A percentile compares a stretch with the other conserved stretches of the same genome.
Conservation (phyloP, 108 stramenopile genomes). For the Cyclotella kingstonii region DNA sequence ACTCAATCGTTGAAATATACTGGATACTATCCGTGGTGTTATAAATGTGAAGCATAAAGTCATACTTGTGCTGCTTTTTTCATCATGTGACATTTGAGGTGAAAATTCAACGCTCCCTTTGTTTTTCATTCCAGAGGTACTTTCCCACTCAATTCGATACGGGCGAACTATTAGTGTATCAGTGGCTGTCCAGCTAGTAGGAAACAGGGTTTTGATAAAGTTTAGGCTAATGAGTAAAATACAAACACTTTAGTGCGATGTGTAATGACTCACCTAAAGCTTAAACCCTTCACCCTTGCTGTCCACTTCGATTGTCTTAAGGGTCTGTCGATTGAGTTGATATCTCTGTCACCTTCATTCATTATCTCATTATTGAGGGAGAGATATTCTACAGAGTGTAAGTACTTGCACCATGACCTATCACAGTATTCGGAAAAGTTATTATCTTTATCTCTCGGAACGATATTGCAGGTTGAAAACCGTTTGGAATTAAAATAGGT, state of each 20-base stretch:
- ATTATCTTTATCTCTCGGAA: neutral
- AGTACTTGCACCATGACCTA: constrained; percentile 67
- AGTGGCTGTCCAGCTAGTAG: constrained; percentile 64
- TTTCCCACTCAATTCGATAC: constrained; percentile 66
- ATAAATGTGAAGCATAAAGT: constrained; percentile 59
- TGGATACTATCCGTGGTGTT: constrained; percentile 54
- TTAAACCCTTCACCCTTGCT: constrained; percentile 55
- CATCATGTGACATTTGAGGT: neutral
- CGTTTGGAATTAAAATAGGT: neutral
- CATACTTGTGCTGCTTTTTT: constrained; percentile 48
- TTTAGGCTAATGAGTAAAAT: neutral
- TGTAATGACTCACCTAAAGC: constrained; percentile 40
- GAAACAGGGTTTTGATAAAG: too few species aligned
- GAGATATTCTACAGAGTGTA: constrained; percentile 65
- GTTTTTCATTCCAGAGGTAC: constrained; percentile 70
- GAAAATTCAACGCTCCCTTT: constrained; percentile 52
- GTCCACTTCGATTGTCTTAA: constrained; percentile 67
- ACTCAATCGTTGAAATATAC: constrained; percentile 52
- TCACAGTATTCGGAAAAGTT: constrained; percentile 19
- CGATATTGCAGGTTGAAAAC: neutral
- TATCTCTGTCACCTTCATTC: constrained; percentile 8
- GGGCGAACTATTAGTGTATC: constrained; percentile 54
- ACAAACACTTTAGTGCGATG: neutral
- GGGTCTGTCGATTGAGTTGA: neutral
- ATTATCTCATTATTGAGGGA: too few species aligned